Evolutionary conservation across 2,329 filamentous ascomycete genomes (phyloP).

Genomic region (Ambrosiella xylebori): DNA sequence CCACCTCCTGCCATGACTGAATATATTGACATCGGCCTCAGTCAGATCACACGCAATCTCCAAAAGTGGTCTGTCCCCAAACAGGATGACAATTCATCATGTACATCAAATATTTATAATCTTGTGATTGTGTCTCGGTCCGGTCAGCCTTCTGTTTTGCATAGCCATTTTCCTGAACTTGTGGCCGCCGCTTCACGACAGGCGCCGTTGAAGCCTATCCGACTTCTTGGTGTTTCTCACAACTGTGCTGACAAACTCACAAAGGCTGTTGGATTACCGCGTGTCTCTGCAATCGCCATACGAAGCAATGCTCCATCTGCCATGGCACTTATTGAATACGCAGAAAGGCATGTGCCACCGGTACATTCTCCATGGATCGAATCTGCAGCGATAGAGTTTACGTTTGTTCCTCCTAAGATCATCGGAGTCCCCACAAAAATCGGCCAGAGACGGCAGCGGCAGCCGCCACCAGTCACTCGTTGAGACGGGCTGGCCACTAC

Average conservation of each 20-base stretch:
- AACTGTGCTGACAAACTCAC: constrained; percentile 40
- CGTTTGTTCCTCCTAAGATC: constrained; percentile 22
- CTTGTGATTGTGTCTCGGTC: constrained; percentile 42
- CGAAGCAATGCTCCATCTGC: constrained; percentile 37
- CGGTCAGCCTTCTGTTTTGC: constrained; percentile 39
- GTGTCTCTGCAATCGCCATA: constrained; percentile 48
- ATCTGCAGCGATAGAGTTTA: constrained; percentile 12
- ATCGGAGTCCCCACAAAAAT: constrained; percentile 21
- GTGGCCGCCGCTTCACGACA: constrained; percentile 31
- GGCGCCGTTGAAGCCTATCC: constrained; percentile 26
- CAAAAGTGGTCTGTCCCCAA: constrained; percentile 23
- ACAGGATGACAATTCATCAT: neutral
- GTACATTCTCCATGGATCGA: constrained; percentile 38
- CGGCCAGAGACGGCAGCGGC: constrained; percentile 19
- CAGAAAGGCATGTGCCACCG: constrained; percentile 32
- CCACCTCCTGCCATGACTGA: constrained; percentile 33
- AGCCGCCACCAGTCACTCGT: neutral
- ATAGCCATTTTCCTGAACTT: constrained; percentile 42
- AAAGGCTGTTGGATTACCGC: constrained; percentile 39
- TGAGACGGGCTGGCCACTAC: neutral
- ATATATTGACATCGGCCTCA: constrained; percentile 47
- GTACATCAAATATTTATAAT: constrained; percentile 22
- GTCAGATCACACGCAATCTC: constrained; percentile 43
- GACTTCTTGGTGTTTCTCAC: constrained; percentile 46
- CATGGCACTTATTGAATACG: constrained; percentile 38